Evolutionary conservation across 1,284 basidiomycete species (phyloP).

Genomic region (Ganoderma boninense): DNA sequence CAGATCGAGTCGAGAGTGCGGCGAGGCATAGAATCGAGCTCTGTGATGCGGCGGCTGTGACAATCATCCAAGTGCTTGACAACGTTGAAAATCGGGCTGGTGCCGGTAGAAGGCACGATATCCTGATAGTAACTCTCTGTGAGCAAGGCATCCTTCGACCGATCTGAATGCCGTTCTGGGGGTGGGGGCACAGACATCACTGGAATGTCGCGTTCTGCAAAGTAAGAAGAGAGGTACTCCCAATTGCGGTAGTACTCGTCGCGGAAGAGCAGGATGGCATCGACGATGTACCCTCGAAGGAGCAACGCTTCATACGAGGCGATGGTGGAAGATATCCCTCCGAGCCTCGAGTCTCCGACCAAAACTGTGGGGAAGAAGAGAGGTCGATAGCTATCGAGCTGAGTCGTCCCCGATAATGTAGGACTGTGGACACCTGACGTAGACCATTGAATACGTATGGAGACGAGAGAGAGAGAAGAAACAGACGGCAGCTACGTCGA

Average conservation of each 20-base stretch:
- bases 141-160: constrained; percentile 56
- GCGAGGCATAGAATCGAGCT: constrained; percentile 81
- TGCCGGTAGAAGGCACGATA: constrained; percentile 47
- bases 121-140: constrained; percentile 79
- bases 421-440: constrained; percentile 91
- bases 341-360: constrained; percentile 89
- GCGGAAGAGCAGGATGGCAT: constrained; percentile 89
- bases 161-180: constrained; percentile 59
- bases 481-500: not conserved
- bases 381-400: constrained; percentile 85
- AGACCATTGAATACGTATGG: constrained; percentile 1
- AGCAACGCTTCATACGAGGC: constrained; percentile 92
- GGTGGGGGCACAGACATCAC: constrained; percentile 68
- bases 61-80: constrained; percentile 69
- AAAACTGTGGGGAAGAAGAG: constrained; percentile 90
- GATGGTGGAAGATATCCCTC: constrained; percentile 95
- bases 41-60: constrained; percentile 71
- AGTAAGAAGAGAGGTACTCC: constrained; percentile 85
- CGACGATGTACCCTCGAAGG: constrained; percentile 91
- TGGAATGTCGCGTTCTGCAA: constrained; percentile 74
- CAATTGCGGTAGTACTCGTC: constrained; percentile 90
- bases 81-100: constrained; percentile 56
- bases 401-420: constrained; percentile 85
- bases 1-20: constrained; percentile 85
- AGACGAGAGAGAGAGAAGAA: not conserved